Conservation (phyloP, 2,329 filamentous ascomycete species). For the Fusarium caatingaense region DNA sequence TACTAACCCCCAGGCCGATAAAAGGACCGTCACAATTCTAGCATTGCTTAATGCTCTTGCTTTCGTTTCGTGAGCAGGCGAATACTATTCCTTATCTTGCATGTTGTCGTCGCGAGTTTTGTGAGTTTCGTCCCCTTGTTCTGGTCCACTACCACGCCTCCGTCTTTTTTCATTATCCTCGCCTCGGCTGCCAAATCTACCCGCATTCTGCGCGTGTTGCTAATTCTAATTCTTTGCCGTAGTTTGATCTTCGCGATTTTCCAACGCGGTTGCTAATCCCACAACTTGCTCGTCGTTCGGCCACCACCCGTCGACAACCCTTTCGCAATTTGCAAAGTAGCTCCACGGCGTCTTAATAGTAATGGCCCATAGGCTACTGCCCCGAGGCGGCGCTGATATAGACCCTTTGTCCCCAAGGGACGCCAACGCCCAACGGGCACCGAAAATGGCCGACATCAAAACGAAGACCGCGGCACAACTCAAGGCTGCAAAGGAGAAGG, state of each 20-base stretch:
- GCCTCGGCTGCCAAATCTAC: background rate
- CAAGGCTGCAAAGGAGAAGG: slow-evolving; percentile 71
- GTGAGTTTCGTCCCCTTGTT: slow-evolving; percentile 40
- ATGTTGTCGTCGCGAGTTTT: slow-evolving; percentile 45
- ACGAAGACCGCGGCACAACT: slow-evolving; percentile 63
- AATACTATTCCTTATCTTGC: slow-evolving; percentile 39
- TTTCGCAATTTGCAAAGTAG: background rate
- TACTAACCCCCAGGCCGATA: slow-evolving; percentile 42
- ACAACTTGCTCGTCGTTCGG: slow-evolving; percentile 18
- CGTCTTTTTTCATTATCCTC: background rate
- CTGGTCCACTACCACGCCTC: slow-evolving; percentile 12
- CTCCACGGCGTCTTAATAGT: slow-evolving; percentile 10
- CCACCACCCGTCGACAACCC: slow-evolving; percentile 8
- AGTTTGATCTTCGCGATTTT: slow-evolving; percentile 34
- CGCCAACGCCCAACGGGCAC: slow-evolving; percentile 68
- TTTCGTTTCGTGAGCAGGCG: slow-evolving; percentile 20
- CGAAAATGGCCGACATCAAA: slow-evolving; percentile 62
- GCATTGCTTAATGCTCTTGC: slow-evolving; percentile 47
- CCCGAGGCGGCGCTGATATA: slow-evolving; percentile 65
- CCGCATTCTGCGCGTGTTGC: background rate
- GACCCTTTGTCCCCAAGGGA: slow-evolving; percentile 74
- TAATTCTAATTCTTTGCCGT: slow-evolving; percentile 11
- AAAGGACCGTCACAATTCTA: slow-evolving; percentile 22
- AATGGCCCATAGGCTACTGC: slow-evolving; percentile 63
- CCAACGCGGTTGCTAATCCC: slow-evolving; percentile 31